phyloP scores from a whole-genome alignment of 2,329 filamentous ascomycete genomes.

The Stachybotrys echinatus region DNA sequence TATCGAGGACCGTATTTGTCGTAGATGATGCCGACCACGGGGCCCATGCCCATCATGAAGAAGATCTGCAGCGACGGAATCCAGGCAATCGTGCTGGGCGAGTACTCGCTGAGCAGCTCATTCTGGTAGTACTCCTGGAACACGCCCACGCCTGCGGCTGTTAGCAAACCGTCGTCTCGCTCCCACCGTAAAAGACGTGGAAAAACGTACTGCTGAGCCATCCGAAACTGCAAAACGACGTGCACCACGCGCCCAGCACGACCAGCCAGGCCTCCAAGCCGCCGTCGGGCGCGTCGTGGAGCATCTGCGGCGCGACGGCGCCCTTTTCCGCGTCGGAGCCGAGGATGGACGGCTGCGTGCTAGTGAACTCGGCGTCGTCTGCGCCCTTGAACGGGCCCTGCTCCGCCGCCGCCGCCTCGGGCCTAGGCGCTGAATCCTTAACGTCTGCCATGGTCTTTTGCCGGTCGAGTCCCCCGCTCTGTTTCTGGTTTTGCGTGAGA shows the following conservation, averaged over 20 bases:
- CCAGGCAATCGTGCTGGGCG: conserved; percentile 47
- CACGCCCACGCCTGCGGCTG: conserved; percentile 28
- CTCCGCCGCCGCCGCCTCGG: too few relatives aligned
- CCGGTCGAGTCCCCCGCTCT: too few relatives aligned
- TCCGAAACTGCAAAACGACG: conserved; percentile 24
- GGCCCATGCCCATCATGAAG: conserved; percentile 45
- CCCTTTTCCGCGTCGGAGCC: background rate
- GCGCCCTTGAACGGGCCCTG: background rate
- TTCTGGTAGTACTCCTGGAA: conserved; percentile 51
- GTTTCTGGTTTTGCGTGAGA: too few relatives aligned
- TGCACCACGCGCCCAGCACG: conserved; percentile 23
- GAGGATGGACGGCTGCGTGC: background rate
- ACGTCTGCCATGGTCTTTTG: too few relatives aligned
- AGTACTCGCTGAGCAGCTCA: conserved; percentile 36
- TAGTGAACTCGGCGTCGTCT: background rate
- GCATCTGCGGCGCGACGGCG: background rate
- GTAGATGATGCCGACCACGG: conserved; percentile 52
- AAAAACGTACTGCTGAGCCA: conserved; percentile 17
- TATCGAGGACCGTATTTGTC: conserved; percentile 55
- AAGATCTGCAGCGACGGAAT: conserved; percentile 49
- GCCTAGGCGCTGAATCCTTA: too few relatives aligned
- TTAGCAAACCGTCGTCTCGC: conserved; percentile 2
- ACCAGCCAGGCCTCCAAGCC: conserved; percentile 20
- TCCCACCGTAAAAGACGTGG: background rate
- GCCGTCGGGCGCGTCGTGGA: conserved; percentile 11